Evolutionary conservation across 148 eudicot species (phyloP).

Genomic region (Silene uniflora): DNA sequence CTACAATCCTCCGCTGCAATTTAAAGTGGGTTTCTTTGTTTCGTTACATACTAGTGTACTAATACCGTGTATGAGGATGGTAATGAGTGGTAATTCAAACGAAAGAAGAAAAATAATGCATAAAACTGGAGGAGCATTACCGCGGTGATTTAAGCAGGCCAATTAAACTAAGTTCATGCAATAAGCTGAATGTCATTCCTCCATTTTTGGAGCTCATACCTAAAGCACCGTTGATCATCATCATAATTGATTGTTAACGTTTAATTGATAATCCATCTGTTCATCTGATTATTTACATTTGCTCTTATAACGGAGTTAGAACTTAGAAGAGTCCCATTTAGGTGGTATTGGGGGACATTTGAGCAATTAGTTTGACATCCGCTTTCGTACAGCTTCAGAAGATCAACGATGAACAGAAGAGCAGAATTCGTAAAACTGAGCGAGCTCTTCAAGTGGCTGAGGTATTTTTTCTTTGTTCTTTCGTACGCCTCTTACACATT

Average conservation of each 20-base stretch:
- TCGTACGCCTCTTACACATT: neutral
- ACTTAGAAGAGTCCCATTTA: neutral
- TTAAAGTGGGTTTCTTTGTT: too few species aligned
- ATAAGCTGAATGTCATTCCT: neutral
- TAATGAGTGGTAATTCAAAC: neutral
- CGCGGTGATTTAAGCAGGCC: neutral
- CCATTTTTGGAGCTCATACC: neutral
- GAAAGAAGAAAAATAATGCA: neutral
- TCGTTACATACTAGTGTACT: too few species aligned
- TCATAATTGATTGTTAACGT: too few species aligned
- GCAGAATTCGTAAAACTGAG: conserved; percentile 61
- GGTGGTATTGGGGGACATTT: neutral
- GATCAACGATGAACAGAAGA: conserved; percentile 57
- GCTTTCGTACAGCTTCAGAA: conserved; percentile 52
- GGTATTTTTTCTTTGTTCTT: conserved; percentile 28
- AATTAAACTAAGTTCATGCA: neutral
- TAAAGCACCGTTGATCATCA: neutral
- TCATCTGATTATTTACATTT: neutral
- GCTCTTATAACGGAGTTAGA: too few species aligned
- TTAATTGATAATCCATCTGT: neutral
- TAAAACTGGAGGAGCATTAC: neutral
- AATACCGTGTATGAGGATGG: too few species aligned
- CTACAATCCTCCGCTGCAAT: neutral
- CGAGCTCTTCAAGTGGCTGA: conserved; percentile 85
- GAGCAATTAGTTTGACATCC: neutral